A percentile compares a stretch with the other conserved stretches of the same genome.
Conservation (phyloP, 2,329 filamentous ascomycete genomes). For the Xylaria sp. region DNA sequence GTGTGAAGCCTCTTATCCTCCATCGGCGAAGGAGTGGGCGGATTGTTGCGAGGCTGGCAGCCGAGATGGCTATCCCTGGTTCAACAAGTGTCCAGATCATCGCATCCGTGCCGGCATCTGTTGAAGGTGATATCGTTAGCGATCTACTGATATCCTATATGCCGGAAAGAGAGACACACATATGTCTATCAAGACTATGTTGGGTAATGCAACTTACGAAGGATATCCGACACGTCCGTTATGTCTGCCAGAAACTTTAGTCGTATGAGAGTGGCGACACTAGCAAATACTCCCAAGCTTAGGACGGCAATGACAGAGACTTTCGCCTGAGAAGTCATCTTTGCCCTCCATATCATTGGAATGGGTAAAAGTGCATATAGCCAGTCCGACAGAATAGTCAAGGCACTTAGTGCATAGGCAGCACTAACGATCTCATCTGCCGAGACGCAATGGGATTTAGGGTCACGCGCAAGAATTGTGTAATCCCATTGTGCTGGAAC, state of each 20-base stretch:
- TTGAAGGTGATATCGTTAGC: slow-evolving; percentile 24
- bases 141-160: background rate
- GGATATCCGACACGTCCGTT: slow-evolving; percentile 57
- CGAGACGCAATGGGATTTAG: slow-evolving; percentile 56
- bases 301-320: slow-evolving; percentile 62
- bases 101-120: slow-evolving; percentile 61
- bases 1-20: slow-evolving; percentile 60
- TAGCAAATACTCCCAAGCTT: slow-evolving; percentile 64
- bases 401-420: slow-evolving; percentile 63
- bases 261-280: slow-evolving; percentile 64
- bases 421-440: slow-evolving; percentile 58
- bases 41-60: slow-evolving; percentile 65
- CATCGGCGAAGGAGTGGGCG: slow-evolving; percentile 63
- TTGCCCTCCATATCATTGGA: slow-evolving; percentile 65
- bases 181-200: background rate
- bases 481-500: slow-evolving; percentile 65
- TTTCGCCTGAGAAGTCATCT: slow-evolving; percentile 64
- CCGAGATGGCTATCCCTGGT: slow-evolving; percentile 65
- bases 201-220: slow-evolving; percentile 55
- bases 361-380: slow-evolving; percentile 65
- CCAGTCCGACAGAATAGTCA: slow-evolving; percentile 66
- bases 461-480: slow-evolving; percentile 52
- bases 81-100: slow-evolving; percentile 69
- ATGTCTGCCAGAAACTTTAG: slow-evolving; percentile 61
- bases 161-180: background rate